Percentiles rank a stretch among this genome's conserved stretches.
Conservation (phyloP, 768 basidiomycete species). For the Termitomyces eurrhizus region DNA sequence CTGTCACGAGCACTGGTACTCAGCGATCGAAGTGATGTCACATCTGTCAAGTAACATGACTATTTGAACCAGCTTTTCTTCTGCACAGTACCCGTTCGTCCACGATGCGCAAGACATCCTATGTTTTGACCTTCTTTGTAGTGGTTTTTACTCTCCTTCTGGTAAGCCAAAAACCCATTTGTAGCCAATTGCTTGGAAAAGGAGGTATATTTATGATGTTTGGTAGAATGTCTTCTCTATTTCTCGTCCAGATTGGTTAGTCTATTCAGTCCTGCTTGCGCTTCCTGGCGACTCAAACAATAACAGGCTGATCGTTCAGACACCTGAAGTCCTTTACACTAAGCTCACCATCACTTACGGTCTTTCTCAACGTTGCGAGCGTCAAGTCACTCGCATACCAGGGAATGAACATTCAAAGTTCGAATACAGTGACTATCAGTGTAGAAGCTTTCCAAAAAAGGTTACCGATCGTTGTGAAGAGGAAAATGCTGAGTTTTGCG, state of each 20-base stretch:
- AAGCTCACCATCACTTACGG: conserved; percentile 55
- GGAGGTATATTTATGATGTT: background rate
- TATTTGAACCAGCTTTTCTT: background rate
- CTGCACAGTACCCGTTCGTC: background rate
- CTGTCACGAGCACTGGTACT: background rate
- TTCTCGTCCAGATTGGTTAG: conserved; percentile 61
- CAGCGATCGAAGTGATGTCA: background rate
- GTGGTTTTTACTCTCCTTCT: conserved; percentile 47
- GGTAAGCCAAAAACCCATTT: conserved; percentile 32
- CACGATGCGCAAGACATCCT: conserved; percentile 66
- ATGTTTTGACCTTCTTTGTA: conserved; percentile 58
- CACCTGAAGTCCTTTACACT: conserved; percentile 41
- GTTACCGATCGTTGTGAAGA: conserved; percentile 44
- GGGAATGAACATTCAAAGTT: conserved; percentile 39
- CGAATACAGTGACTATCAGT: conserved; percentile 53
- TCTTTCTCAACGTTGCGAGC: conserved; percentile 54
- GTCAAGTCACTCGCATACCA: conserved; percentile 44
- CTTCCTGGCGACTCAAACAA: background rate
- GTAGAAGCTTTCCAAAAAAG: conserved; percentile 61
- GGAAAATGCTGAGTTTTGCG: conserved; percentile 57
- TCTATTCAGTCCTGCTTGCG: background rate
- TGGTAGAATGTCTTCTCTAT: conserved; percentile 55
- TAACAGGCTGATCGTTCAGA: conserved; percentile 40
- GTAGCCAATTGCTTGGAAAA: background rate
- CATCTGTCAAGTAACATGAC: background rate